phyloP scores from a whole-genome alignment of 2,329 filamentous ascomycete genomes.

The Botrytis deweyae region DNA sequence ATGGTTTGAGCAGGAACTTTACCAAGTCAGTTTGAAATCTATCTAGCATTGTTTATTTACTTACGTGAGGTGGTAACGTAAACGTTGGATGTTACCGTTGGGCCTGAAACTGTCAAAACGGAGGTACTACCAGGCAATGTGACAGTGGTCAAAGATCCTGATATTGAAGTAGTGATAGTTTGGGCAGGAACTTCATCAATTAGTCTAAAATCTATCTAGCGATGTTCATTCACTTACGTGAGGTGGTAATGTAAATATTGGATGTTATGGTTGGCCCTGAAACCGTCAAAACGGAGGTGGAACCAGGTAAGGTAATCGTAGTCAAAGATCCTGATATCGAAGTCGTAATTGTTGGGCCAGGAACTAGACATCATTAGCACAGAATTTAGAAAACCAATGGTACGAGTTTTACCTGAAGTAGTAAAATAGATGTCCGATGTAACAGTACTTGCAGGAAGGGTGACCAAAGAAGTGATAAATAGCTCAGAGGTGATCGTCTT shows the following conservation, averaged over 20 bases:
- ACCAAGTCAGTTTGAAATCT: not conserved
- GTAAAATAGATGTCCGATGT: not conserved
- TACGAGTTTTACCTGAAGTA: not conserved
- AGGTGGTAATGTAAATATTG: not conserved
- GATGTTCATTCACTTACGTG: not conserved
- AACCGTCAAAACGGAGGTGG: not conserved
- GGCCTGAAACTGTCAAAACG: not conserved
- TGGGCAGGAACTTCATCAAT: not conserved
- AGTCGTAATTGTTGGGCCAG: slow-evolving; percentile 18
- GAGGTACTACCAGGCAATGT: slow-evolving; percentile 17
- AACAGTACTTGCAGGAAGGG: slow-evolving; percentile 3
- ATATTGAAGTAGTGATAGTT: slow-evolving; percentile 23
- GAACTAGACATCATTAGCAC: not conserved
- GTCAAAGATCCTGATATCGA: slow-evolving; percentile 22
- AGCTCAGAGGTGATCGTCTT: slow-evolving; percentile 14
- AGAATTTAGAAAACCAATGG: no score
- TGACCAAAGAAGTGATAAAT: not conserved
- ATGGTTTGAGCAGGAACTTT: slow-evolving; percentile 7
- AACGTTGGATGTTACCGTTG: not conserved
- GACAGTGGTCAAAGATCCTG: slow-evolving; percentile 25
- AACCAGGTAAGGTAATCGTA: slow-evolving; percentile 8
- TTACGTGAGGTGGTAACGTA: slow-evolving; percentile 11
- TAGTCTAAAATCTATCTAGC: not conserved
- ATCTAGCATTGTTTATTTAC: not conserved
- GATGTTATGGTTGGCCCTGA: not conserved